Percentiles rank a stretch among this genome's conserved stretches.
These are phyloP conservation scores for Emiliania huxleyi DNA, from an alignment of 78 protist species.

Conservation along the genomic window DNA sequence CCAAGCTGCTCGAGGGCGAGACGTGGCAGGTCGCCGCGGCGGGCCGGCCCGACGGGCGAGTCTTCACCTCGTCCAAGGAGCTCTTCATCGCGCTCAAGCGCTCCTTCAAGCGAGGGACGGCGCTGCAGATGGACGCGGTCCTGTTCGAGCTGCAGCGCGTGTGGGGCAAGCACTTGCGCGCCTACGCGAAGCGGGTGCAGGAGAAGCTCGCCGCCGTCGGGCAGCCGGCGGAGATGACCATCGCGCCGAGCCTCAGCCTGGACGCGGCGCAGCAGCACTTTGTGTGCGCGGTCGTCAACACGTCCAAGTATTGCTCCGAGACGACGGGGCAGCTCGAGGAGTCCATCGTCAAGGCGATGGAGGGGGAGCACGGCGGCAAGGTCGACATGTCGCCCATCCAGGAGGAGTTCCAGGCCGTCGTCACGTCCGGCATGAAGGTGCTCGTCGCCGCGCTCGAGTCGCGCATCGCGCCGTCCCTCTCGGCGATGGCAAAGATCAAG, in stretches of 20 bases:
- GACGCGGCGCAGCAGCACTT: not conserved
- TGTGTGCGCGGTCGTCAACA: conserved; percentile 10
- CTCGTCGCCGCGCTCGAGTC: conserved; percentile 3
- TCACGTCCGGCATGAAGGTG: not conserved
- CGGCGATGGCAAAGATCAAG: not conserved
- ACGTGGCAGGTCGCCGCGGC: not conserved
- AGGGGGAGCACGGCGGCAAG: not conserved
- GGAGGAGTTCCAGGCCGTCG: not conserved
- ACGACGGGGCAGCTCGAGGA: conserved; percentile 26
- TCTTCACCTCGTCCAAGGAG: not conserved
- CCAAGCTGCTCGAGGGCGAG: not conserved
- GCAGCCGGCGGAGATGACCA: not conserved
- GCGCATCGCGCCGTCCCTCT: not conserved
- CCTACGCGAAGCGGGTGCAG: not conserved
- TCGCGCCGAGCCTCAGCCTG: not conserved
- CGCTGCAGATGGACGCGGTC: not conserved
- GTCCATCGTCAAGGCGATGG: not conserved
- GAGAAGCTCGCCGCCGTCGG: not conserved
- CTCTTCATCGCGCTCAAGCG: conserved; percentile 1
- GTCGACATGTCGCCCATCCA: not conserved
- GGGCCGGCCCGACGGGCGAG: not conserved
- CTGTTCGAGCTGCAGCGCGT: not conserved
- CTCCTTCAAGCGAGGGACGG: not conserved
- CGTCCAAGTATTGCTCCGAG: not conserved
- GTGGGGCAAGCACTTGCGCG: not conserved